These are phyloP conservation scores for Cronartium quercuum DNA, from an alignment of 1,284 basidiomycete species.

Conservation along the genomic window DNA sequence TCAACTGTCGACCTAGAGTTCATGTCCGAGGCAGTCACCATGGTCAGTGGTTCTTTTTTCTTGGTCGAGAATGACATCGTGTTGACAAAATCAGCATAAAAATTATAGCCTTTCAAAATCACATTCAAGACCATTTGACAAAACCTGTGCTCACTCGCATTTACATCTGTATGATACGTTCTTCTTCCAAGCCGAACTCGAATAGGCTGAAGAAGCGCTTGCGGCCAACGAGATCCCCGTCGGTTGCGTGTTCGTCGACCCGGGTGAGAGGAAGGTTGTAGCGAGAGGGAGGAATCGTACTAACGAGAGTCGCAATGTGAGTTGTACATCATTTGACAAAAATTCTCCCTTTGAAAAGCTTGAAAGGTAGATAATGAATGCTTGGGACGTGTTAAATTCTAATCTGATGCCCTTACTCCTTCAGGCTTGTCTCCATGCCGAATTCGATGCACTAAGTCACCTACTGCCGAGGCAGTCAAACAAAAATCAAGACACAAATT, in stretches of 20 bases:
- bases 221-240: constrained; percentile 85
- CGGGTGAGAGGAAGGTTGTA: constrained; percentile 59
- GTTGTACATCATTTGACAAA: constrained; percentile 41
- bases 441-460: constrained; percentile 90
- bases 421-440: constrained; percentile 92
- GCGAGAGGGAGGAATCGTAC: constrained; percentile 86
- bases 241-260: constrained; percentile 87
- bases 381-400: background rate
- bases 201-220: constrained; percentile 67
- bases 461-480: constrained; percentile 54
- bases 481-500: constrained; percentile 49
- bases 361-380: background rate
- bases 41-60: constrained; percentile 41
- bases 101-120: background rate
- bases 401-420: background rate
- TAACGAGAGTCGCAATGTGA: constrained; percentile 83
- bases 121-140: background rate
- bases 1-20: constrained; percentile 42
- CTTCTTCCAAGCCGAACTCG: too few relatives aligned
- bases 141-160: too few relatives aligned
- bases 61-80: too few relatives aligned
- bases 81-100: background rate
- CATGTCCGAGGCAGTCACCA: constrained; percentile 46
- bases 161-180: too few relatives aligned
- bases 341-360: background rate